Evolutionary conservation across 352 stramenopile genomes (phyloP).

Genomic region (Blastocystis sp.): DNA sequence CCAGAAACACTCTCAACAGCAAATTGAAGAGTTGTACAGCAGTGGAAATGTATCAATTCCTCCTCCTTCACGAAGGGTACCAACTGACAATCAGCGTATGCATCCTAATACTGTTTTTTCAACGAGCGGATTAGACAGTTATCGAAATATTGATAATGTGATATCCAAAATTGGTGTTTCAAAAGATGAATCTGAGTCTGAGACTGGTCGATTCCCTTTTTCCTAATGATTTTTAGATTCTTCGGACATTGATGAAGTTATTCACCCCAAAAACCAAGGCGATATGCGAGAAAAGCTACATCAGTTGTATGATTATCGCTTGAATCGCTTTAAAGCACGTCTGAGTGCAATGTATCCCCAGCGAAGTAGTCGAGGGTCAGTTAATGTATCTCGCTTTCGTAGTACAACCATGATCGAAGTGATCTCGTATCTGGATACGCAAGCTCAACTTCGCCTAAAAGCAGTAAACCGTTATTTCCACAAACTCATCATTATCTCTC

Average conservation of each 20-base stretch:
- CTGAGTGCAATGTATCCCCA: slow-evolving; percentile 48
- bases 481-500: slow-evolving; percentile 50
- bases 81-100: background rate
- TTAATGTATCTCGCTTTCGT: slow-evolving; percentile 28
- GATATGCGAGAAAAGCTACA: slow-evolving; percentile 18
- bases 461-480: slow-evolving; percentile 45
- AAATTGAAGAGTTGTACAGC: too few relatives aligned
- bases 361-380: background rate
- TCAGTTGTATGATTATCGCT: slow-evolving; percentile 17
- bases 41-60: background rate
- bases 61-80: background rate
- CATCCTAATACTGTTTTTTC: background rate
- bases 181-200: background rate
- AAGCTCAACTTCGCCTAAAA: slow-evolving; percentile 15
- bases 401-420: slow-evolving; percentile 40
- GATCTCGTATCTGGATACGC: slow-evolving; percentile 34
- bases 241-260: slow-evolving; percentile 33
- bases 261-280: background rate
- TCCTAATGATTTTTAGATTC: background rate
- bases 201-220: background rate
- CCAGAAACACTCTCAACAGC: slow-evolving; percentile 17
- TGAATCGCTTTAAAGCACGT: slow-evolving; percentile 54
- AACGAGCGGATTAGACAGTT: background rate
- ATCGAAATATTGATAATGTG: slow-evolving; percentile 24
- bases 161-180: slow-evolving; percentile 37